Conservation (phyloP, 108 stramenopile species). For the Cyclotella kingstonii region DNA sequence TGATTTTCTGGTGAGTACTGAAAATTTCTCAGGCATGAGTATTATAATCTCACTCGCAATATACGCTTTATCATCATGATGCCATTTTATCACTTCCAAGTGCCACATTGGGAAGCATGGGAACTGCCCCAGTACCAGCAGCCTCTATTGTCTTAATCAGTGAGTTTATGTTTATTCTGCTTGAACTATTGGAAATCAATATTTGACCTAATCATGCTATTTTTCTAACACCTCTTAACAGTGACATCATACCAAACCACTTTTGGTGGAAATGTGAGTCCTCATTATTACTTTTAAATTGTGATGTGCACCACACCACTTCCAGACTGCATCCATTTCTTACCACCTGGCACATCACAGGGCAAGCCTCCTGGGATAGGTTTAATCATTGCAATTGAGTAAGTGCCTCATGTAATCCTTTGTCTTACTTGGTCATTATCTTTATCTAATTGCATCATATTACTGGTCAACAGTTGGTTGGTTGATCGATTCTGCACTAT, state of each 20-base stretch:
- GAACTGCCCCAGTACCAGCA: conserved; percentile 43
- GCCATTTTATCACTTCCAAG: not conserved
- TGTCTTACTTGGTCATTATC: no score
- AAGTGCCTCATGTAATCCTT: no score
- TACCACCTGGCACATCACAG: not conserved
- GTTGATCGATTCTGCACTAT: conserved; percentile 10
- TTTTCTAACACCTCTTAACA: no score
- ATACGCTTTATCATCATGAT: no score
- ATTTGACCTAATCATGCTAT: not conserved
- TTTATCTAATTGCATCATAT: no score
- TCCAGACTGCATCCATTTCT: not conserved
- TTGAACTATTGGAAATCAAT: not conserved
- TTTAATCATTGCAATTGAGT: conserved; percentile 15
- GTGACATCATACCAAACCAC: conserved; percentile 1
- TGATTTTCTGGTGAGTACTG: conserved; percentile 9
- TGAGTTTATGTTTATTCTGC: not conserved
- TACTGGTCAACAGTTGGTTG: conserved; percentile 1
- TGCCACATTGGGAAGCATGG: conserved; percentile 33
- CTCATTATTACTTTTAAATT: not conserved
- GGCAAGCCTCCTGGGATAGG: conserved; percentile 1
- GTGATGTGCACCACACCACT: not conserved
- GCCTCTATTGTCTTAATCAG: conserved; percentile 28
- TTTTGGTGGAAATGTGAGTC: conserved; percentile 1
- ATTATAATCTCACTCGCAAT: no score
- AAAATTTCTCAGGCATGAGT: not conserved